Evolutionary conservation across 441 rosid species (phyloP).

Genomic region (Corymbia citriodora): DNA sequence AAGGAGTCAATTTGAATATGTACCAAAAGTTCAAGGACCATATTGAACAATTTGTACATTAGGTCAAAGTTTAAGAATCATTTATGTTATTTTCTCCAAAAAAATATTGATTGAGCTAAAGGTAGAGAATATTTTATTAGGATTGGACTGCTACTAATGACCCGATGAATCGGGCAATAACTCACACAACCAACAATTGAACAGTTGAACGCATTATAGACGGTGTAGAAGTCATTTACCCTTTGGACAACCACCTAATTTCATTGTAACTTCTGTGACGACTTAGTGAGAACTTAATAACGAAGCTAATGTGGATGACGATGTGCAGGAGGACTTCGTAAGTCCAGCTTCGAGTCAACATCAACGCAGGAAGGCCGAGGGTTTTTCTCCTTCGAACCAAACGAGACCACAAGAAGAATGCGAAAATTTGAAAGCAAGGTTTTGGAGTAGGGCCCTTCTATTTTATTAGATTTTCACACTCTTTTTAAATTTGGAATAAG

Average conservation of each 20-base stretch:
- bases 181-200: not conserved
- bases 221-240: not conserved
- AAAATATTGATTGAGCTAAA: not conserved
- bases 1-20: too few relatives aligned
- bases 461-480: not conserved
- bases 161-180: too few relatives aligned
- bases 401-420: not conserved
- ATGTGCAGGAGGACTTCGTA: not conserved
- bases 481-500: not conserved
- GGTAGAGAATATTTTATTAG: too few relatives aligned
- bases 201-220: not conserved
- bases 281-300: not conserved
- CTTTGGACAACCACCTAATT: not conserved
- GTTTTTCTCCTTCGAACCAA: not conserved
- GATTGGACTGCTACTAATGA: too few relatives aligned
- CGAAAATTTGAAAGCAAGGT: too few relatives aligned
- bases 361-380: not conserved
- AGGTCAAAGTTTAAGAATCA: too few relatives aligned
- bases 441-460: not conserved
- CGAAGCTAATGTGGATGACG: not conserved
- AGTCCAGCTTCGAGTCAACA: not conserved
- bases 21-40: too few relatives aligned
- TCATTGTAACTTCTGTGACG: not conserved
- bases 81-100: too few relatives aligned
- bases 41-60: too few relatives aligned